phyloP scores from a whole-genome alignment of 345 rosid genomes.

The Arabidopsis arenosa region DNA sequence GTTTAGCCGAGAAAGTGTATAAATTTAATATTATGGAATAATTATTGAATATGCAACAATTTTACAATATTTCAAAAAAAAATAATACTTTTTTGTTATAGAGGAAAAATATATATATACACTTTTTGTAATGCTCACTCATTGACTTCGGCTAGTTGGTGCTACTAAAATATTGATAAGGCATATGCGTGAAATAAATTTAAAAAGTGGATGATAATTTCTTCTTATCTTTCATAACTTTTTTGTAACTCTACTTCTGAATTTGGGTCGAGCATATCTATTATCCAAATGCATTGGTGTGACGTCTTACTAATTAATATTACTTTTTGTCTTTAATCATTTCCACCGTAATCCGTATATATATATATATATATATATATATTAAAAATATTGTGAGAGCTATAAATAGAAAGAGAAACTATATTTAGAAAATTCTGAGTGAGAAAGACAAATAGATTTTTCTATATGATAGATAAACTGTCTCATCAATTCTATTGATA shows the following conservation, averaged over 20 bases:
- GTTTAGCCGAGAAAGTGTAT: no score
- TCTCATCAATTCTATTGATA: slow-evolving; percentile 17
- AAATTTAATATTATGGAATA: no score
- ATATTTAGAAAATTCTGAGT: slow-evolving; percentile 15
- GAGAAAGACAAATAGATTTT: not conserved
- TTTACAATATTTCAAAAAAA: no score
- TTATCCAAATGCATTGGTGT: not conserved
- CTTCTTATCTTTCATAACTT: no score
- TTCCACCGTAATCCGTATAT: not conserved
- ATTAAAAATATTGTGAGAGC: not conserved
- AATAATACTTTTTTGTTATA: no score
- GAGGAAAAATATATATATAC: no score
- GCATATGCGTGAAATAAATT: not conserved
- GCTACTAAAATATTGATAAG: no score
- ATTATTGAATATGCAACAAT: no score
- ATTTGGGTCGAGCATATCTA: not conserved
- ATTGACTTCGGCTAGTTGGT: no score
- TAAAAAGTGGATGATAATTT: not conserved
- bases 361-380: not conserved
- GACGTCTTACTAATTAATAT: slow-evolving; percentile 6
- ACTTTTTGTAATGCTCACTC: no score
- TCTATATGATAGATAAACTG: slow-evolving; percentile 1
- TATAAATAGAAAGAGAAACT: slow-evolving; percentile 29
- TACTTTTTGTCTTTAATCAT: slow-evolving; percentile 23
- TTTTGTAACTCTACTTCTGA: not conserved